Evolutionary conservation across 495 filamentous ascomycete species (phyloP), one percentile per base, ranked within the genome.

Genomic region (Barbatosphaeria neglecta): DNA sequence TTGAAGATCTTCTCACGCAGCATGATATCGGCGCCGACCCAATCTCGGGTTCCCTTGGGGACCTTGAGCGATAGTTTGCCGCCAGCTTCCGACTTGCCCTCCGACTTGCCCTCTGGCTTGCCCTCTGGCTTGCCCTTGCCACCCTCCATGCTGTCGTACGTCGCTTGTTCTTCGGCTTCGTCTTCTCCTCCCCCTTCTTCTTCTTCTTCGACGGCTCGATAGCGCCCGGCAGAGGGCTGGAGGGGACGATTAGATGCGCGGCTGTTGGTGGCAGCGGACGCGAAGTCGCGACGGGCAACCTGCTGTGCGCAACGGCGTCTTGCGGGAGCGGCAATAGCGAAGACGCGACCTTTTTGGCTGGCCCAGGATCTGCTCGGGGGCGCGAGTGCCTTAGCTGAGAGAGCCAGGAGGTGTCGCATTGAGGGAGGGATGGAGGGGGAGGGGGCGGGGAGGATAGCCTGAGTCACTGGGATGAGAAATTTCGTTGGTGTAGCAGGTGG

Each of bases 31-130:
- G 41, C 33, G 19, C 59, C 59, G 13, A 52, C 43, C 57, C 55
- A 58, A 24, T 58, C 52, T 20, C 53, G 47, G 10, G 50, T 58
- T 19, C 55, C 55, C 31, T 68, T 58, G 19, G 61, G 53, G 10
- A 67, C 59, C 50, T 69, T 50, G 11, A 66, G 39, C 8, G 31
- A 15, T 6, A 35, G 31, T n/a, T 35, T 35, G 31, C 31, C 31
- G 53, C 43, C 58, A 51, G 5, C 39, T 19, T 25, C 22, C 6
- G 50, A 16, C 45, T 47, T 59, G 52, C 10, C 39, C 24, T 25
- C 22, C 6, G 50, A 16, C 45, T 47, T 39, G 22, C 37, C 37
- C 13, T 41, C 45, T 15, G 20, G 22, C 45, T 43, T 43, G 27
- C 39, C 31, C 18, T 46, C 27, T 6, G 17, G 17, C 31, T 46